Evolutionary conservation across 2,329 filamentous ascomycete species (phyloP), one percentile per base, ranked within the genome.

Genomic region (Anisogramma anomala): DNA sequence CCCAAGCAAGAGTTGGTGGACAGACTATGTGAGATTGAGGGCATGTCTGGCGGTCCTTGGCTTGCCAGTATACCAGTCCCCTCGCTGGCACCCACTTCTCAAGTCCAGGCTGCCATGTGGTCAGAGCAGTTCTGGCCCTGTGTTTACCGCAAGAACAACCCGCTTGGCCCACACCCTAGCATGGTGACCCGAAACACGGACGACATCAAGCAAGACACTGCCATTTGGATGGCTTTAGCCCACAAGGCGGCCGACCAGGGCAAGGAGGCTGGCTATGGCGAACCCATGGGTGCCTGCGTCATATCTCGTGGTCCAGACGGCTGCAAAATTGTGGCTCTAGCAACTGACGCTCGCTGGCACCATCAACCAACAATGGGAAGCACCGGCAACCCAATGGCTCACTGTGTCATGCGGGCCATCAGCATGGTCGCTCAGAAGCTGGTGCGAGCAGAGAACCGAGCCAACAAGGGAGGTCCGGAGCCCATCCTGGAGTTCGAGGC

Each of bases 71-170:
- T 85, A 41, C 72, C 77, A 0, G 79, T 91, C 10, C 85, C 85
- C 6, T 65, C 81, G 19, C 65, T 85, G 33, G 72, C 84, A 18
- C 85, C 85, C 2, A 86, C 80, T 4, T 88, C 82, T 3, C 74
- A 80, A 50, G 69, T 80, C 28, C 83, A 89, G 58, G 83, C 85
- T 7, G 74, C 73, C 19, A 66, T 75, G 56, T 91, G 84, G 84
- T 81, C 77, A 19, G 67, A 73, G 25, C 71, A 79, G 51, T 89
- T 85, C 58, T 93, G 85, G 85, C 85, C 85, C 10, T 82, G 80
- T 1, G 76, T 88, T 36, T 93, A 91, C 63, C 81, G 84, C 49
- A 87, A 87, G 64, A 88, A 82, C 50, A 91, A 91, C 55, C 84
- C 84, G 2, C 83, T 88, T 45, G 85, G 85, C 3, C 84, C 85